Evolutionary conservation across 2,329 filamentous ascomycete genomes (phyloP).

Genomic region (Clonostachys solani): DNA sequence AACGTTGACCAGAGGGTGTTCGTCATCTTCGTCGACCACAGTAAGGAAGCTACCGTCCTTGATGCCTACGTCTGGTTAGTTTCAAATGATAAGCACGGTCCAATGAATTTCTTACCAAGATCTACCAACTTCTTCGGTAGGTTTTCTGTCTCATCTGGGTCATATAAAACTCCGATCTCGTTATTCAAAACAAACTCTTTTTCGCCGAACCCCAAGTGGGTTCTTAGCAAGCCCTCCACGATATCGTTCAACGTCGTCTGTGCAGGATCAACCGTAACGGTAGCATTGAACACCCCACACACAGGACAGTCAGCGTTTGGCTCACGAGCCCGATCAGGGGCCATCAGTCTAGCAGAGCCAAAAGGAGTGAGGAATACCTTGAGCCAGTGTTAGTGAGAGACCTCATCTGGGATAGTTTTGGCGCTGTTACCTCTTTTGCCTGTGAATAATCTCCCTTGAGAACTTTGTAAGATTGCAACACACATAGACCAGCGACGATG

Average conservation of each 20-base stretch:
- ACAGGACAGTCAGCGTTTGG: slow-evolving; percentile 83
- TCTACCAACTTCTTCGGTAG: slow-evolving; percentile 74
- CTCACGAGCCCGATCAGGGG: slow-evolving; percentile 47
- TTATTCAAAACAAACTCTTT: slow-evolving; percentile 74
- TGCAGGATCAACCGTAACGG: slow-evolving; percentile 62
- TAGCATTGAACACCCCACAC: slow-evolving; percentile 70
- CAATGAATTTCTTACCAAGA: slow-evolving; percentile 48
- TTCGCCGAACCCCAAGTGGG: slow-evolving; percentile 71
- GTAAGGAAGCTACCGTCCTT: slow-evolving; percentile 73
- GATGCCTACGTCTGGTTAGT: slow-evolving; percentile 49
- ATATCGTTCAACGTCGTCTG: slow-evolving; percentile 75
- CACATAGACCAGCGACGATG: slow-evolving; percentile 88
- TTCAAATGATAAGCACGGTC: background rate
- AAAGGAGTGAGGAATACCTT: slow-evolving; percentile 77
- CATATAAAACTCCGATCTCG: slow-evolving; percentile 76
- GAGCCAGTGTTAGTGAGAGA: background rate
- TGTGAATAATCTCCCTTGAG: slow-evolving; percentile 66
- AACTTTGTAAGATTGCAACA: slow-evolving; percentile 89
- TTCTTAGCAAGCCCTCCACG: slow-evolving; percentile 68
- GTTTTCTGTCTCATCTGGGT: slow-evolving; percentile 85
- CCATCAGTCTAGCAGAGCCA: slow-evolving; percentile 52
- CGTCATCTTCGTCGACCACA: slow-evolving; percentile 77
- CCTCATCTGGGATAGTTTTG: background rate
- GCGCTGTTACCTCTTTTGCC: slow-evolving; percentile 63
- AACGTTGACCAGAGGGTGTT: slow-evolving; percentile 73